Evolutionary conservation across 176 grass and related monocot genomes (phyloP).

Genomic region (Cenchrus fungigraminus): DNA sequence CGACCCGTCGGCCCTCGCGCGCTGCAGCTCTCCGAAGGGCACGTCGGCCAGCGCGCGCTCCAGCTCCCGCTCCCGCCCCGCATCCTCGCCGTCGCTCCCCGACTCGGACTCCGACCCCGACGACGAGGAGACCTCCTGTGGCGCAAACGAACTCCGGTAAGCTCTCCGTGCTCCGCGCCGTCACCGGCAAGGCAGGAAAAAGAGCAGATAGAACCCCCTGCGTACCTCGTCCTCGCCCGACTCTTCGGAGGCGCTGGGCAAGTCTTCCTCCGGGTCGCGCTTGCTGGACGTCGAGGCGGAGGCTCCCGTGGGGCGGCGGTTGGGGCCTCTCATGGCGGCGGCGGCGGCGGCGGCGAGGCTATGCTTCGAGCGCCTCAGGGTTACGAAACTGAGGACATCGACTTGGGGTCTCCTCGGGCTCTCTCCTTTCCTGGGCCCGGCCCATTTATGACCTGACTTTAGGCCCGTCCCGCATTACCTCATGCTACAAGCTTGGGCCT

Average conservation of each 20-base stretch:
- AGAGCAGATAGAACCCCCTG: not conserved
- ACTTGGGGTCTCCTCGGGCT: not conserved
- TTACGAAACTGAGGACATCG: not conserved
- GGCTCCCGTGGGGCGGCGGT: constrained; percentile 9
- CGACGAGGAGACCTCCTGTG: constrained; percentile 40
- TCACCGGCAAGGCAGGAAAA: not conserved
- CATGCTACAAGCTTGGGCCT: not conserved
- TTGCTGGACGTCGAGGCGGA: constrained; percentile 18
- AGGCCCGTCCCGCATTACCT: not conserved
- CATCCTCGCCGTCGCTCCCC: constrained; percentile 38
- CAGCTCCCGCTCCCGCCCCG: constrained; percentile 53
- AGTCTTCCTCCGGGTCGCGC: constrained; percentile 13
- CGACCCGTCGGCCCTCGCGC: constrained; percentile 75
- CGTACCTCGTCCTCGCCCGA: constrained; percentile 43
- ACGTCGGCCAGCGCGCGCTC: constrained; percentile 79
- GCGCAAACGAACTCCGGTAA: not conserved
- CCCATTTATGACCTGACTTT: not conserved
- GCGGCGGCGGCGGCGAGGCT: constrained; percentile 19
- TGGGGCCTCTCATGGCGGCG: constrained; percentile 46
- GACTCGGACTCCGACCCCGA: constrained; percentile 42
- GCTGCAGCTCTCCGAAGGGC: constrained; percentile 81
- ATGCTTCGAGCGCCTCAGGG: not conserved
- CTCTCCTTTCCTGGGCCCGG: not conserved
- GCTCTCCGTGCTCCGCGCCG: not conserved
- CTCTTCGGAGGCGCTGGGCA: not conserved